phyloP scores from a whole-genome alignment of 441 rosid species.

The Erodium texanum region DNA sequence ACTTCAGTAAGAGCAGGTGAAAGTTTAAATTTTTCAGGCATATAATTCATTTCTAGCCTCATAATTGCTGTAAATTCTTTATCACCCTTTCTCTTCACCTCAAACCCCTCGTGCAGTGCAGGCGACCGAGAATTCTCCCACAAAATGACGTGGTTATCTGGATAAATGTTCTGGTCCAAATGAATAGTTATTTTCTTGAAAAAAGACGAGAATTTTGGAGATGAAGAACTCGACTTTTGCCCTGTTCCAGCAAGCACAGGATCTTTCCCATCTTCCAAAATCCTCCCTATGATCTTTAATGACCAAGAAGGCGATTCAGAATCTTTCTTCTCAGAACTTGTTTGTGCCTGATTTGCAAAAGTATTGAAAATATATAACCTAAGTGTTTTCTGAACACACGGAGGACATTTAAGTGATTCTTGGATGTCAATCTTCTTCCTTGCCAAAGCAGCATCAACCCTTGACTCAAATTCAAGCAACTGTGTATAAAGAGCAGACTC shows the following conservation, averaged over 20 bases:
- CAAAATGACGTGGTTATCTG: conserved; percentile 66
- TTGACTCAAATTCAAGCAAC: conserved; percentile 86
- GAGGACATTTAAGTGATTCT: conserved; percentile 82
- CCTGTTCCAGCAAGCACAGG: conserved; percentile 63
- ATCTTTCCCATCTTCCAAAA: conserved; percentile 85
- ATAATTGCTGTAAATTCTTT: conserved; percentile 70
- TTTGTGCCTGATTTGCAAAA: conserved; percentile 65
- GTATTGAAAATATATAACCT: conserved; percentile 85
- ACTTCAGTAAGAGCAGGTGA: conserved; percentile 79
- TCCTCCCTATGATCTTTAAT: conserved; percentile 78
- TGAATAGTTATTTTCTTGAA: conserved; percentile 77
- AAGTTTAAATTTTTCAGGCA: conserved; percentile 84
- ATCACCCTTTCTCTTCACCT: conserved; percentile 91
- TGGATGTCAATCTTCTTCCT: conserved; percentile 94
- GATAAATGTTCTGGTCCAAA: conserved; percentile 80
- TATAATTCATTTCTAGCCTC: conserved; percentile 76
- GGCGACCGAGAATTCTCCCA: conserved; percentile 91
- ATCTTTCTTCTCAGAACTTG: conserved; percentile 55
- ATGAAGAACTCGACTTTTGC: conserved; percentile 49
- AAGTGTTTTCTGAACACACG: conserved; percentile 77
- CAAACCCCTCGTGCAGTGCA: conserved; percentile 88
- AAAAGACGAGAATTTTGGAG: conserved; percentile 78
- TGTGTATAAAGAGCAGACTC: conserved; percentile 92
- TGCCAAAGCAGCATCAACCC: conserved; percentile 72
- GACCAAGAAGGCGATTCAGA: conserved; percentile 90